Base-by-base conservation (phyloP, 805 yeast species). In the Wickerhamomyces bisporus region DNA sequence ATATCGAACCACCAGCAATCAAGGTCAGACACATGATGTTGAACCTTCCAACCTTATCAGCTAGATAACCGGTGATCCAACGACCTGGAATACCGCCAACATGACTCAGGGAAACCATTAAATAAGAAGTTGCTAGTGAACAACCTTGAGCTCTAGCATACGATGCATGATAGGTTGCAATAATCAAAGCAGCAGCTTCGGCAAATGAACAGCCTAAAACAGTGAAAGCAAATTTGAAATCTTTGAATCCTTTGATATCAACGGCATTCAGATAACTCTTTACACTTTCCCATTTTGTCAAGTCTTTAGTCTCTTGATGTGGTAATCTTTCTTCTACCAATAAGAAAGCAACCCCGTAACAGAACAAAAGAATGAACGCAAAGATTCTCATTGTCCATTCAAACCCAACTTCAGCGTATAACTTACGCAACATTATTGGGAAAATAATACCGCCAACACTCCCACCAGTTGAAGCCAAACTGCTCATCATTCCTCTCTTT, bases 331-430 rank as follows among this genome's bases (percentile, higher is more conserved):
- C 75, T 28, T 50, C 62, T 4, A 64, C 61, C 10, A 73, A 43
- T 3, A 58, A n/a, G 4, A 60, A 33, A 3, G 72, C 57, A 10
- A 62, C 25, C 1, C 47, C 14, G 32, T 65, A 52, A 34, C 73
- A 59, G 4, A 46, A 65, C 8, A 70, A 43, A 34, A 66, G 57
- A 4, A 75, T 50, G 38, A 77, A 70, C 2, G 72, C 77, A 26
- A 74, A 49, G 18, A 68, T 62, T 51, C 83, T 59, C 45, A 76
- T 62, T 1, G 82, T 75, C 83, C 84, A 79, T 3, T 63, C 55
- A 45, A 64, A 78, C 0, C 82, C 82, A 30, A 67, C 62, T 34
- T 55, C 53, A 2, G 49, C 50, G 43, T 68, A 77, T 16, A 77
- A 55, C 20, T 62, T 58, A 40, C 75, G 62, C 41, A 77, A 59